Percentiles rank a stretch among this genome's conserved stretches.
Evolutionary conservation across 441 rosid species (phyloP).

Genomic region (Adansonia rubrostipa): DNA sequence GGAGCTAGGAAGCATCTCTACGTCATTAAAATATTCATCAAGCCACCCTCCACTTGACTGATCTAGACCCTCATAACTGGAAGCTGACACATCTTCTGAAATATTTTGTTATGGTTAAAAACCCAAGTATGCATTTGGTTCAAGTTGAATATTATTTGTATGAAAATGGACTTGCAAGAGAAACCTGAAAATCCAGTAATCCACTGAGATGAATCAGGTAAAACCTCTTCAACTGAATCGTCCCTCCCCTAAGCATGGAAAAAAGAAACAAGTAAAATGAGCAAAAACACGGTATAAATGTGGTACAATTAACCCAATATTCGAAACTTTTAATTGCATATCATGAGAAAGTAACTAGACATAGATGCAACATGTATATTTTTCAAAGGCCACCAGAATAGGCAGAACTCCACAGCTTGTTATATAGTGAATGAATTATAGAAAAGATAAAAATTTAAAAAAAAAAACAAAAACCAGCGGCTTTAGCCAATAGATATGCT

Average conservation of each 20-base stretch:
- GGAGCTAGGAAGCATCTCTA: slow-evolving; percentile 54
- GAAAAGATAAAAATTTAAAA: neutral
- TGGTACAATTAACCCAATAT: neutral
- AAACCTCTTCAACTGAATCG: slow-evolving; percentile 56
- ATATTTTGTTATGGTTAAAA: slow-evolving; percentile 28
- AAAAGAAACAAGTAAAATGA: slow-evolving; percentile 25
- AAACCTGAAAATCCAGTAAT: slow-evolving; percentile 68
- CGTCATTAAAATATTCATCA: slow-evolving; percentile 73
- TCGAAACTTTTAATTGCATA: neutral
- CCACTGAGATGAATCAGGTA: slow-evolving; percentile 60
- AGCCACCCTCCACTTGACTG: slow-evolving; percentile 74
- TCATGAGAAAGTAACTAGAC: neutral
- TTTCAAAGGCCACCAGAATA: neutral
- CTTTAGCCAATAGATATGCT: neutral
- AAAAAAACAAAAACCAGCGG: neutral
- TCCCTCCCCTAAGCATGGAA: slow-evolving; percentile 62
- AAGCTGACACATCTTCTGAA: slow-evolving; percentile 48
- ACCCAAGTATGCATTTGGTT: slow-evolving; percentile 19
- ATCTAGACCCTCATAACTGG: slow-evolving; percentile 59
- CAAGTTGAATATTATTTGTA: slow-evolving; percentile 15
- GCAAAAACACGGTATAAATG: neutral
- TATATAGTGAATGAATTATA: neutral
- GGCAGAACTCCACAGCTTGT: slow-evolving; percentile 3
- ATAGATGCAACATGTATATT: neutral
- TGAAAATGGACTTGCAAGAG: slow-evolving; percentile 23